These are phyloP conservation scores for Colletotrichum tanaceti DNA, from an alignment of 2,329 filamentous ascomycete species.

Conservation along the genomic window DNA sequence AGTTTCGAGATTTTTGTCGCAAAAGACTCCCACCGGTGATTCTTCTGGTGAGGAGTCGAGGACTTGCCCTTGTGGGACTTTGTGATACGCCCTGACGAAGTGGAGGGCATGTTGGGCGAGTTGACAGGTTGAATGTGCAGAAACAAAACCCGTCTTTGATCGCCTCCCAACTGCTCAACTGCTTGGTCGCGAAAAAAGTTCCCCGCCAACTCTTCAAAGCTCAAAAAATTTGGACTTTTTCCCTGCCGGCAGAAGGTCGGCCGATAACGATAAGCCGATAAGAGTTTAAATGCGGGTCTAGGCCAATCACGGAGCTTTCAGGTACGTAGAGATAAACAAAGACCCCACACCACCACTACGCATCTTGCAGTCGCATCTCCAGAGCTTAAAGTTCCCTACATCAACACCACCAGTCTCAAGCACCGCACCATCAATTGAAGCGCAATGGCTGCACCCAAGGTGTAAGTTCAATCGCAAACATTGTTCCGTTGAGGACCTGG, in stretches of 20 bases:
- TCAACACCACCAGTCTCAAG: conserved; percentile 22
- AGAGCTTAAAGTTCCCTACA: conserved; percentile 5
- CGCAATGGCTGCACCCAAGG: conserved; percentile 61
- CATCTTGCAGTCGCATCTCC: conserved; percentile 35
- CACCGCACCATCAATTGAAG: conserved; percentile 2
- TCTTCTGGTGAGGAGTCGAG: conserved; percentile 79
- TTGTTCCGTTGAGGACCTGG: fast-evolving
- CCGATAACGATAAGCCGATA: conserved; percentile 41
- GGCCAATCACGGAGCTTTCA: neutral
- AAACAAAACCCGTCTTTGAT: conserved; percentile 34
- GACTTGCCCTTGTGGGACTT: conserved; percentile 78
- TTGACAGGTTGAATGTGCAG: conserved; percentile 32
- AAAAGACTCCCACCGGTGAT: conserved; percentile 93
- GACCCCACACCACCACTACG: conserved; percentile 29
- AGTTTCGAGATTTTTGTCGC: conserved; percentile 89
- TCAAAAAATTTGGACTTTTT: conserved; percentile 43
- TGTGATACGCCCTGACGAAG: conserved; percentile 73
- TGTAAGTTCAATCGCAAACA: conserved; percentile 51
- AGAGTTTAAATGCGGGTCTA: neutral
- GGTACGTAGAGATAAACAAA: conserved; percentile 25
- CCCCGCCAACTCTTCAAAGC: conserved; percentile 32
- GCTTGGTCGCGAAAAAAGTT: conserved; percentile 38
- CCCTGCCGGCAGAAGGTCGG: conserved; percentile 29
- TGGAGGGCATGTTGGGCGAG: conserved; percentile 66
- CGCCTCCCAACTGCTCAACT: conserved; percentile 41